Percentiles rank a stretch among this genome's conserved stretches.
Evolutionary conservation across 306 rosid genomes (phyloP).

Genomic region (Carpinus viminea): DNA sequence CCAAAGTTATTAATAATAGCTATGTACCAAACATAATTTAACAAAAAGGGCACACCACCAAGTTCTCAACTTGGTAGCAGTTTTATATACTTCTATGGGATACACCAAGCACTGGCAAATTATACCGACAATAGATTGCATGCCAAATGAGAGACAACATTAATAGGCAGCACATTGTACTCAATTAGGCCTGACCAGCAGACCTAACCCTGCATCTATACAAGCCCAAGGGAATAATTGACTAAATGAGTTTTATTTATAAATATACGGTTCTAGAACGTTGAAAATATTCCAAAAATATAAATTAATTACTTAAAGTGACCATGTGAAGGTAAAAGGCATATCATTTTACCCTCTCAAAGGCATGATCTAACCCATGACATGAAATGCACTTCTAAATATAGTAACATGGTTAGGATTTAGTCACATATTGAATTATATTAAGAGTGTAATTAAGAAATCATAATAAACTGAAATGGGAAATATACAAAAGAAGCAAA

Average conservation of each 20-base stretch:
- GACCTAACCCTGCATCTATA: no score
- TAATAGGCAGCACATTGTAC: background rate
- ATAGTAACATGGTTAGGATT: background rate
- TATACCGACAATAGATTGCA: background rate
- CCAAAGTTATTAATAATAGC: background rate
- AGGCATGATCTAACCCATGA: background rate
- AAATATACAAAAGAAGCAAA: background rate
- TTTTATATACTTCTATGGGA: background rate
- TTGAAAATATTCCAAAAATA: background rate
- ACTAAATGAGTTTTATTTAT: background rate
- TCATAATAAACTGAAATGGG: background rate
- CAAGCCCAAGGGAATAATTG: background rate
- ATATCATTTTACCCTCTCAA: background rate
- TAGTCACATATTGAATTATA: background rate
- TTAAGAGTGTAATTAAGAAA: background rate
- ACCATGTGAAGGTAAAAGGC: background rate
- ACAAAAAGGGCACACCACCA: background rate
- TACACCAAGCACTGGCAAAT: background rate
- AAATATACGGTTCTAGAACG: background rate
- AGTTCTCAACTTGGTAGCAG: background rate
- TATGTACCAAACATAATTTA: background rate
- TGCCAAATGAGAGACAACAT: background rate
- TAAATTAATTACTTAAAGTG: background rate
- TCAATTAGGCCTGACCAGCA: no score
- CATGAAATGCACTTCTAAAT: no score